These are phyloP conservation scores for Pythium phragmitis DNA, from an alignment of 352 stramenopile genomes.

Conservation along the genomic window DNA sequence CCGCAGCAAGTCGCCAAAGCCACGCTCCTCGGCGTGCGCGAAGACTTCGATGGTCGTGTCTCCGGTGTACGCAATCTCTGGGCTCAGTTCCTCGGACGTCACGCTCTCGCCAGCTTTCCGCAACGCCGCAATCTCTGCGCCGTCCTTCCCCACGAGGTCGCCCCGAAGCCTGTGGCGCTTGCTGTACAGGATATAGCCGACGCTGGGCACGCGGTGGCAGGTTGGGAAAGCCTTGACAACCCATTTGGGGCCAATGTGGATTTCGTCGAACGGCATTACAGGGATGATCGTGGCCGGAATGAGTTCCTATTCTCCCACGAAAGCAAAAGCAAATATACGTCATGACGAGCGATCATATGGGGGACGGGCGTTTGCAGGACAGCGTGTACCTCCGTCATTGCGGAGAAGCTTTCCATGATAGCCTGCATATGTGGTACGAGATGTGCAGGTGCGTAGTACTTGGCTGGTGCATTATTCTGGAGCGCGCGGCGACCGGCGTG, in stretches of 20 bases:
- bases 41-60: conserved; percentile 77
- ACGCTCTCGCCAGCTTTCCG: conserved; percentile 46
- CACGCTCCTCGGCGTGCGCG: conserved; percentile 17
- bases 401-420: conserved; percentile 50
- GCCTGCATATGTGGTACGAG: conserved; percentile 46
- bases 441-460: conserved; percentile 68
- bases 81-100: conserved; percentile 31
- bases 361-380: too few relatives aligned
- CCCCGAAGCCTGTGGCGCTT: conserved; percentile 48
- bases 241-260: conserved; percentile 61
- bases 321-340: background rate
- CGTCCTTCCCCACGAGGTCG: conserved; percentile 41
- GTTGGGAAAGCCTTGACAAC: conserved; percentile 67
- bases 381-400: conserved; percentile 53
- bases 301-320: conserved; percentile 16
- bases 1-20: conserved; percentile 48
- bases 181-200: conserved; percentile 77
- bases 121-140: conserved; percentile 49
- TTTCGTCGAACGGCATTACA: conserved; percentile 45
- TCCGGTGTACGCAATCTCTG: conserved; percentile 81
- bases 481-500: conserved; percentile 65
- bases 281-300: conserved; percentile 56
- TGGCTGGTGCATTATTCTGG: conserved; percentile 50
- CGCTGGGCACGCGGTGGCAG: conserved; percentile 65
- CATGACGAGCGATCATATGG: background rate